Evolutionary conservation across 179 eudicot genomes (phyloP).

Genomic region (Beta lomatogona): DNA sequence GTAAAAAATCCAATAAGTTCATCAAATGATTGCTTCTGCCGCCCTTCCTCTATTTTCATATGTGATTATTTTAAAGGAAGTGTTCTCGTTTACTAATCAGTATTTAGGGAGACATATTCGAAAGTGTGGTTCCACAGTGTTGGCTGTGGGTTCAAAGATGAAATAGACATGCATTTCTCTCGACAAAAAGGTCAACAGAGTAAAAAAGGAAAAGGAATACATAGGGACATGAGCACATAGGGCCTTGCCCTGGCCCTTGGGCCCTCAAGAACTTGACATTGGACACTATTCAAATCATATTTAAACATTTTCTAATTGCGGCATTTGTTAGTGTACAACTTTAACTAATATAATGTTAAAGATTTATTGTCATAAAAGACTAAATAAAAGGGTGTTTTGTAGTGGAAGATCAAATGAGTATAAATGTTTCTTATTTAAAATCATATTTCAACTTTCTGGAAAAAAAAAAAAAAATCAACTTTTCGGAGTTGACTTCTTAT

Average conservation of each 20-base stretch:
- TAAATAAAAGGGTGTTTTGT: too few relatives aligned
- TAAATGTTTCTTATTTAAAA: too few relatives aligned
- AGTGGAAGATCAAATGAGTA: too few relatives aligned
- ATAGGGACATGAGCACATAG: background rate
- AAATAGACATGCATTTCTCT: background rate
- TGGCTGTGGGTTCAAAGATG: background rate
- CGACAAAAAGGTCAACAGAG: background rate
- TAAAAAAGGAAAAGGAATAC: background rate
- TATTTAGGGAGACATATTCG: background rate
- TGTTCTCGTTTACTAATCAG: too few relatives aligned
- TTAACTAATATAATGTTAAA: too few relatives aligned
- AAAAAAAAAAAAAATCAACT: too few relatives aligned
- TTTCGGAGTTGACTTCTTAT: too few relatives aligned
- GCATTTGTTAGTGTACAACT: too few relatives aligned
- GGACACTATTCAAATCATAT: background rate
- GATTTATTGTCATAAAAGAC: too few relatives aligned
- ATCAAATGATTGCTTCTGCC: background rate
- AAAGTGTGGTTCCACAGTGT: background rate
- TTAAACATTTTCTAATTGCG: too few relatives aligned
- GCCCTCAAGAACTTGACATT: background rate
- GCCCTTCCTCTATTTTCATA: background rate
- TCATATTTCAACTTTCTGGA: too few relatives aligned
- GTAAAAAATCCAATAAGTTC: background rate
- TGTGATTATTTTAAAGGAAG: background rate
- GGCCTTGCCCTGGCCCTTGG: background rate